These are phyloP conservation scores for Nothophytophthora sp. DNA, from an alignment of 352 stramenopile species.

Conservation along the genomic window DNA sequence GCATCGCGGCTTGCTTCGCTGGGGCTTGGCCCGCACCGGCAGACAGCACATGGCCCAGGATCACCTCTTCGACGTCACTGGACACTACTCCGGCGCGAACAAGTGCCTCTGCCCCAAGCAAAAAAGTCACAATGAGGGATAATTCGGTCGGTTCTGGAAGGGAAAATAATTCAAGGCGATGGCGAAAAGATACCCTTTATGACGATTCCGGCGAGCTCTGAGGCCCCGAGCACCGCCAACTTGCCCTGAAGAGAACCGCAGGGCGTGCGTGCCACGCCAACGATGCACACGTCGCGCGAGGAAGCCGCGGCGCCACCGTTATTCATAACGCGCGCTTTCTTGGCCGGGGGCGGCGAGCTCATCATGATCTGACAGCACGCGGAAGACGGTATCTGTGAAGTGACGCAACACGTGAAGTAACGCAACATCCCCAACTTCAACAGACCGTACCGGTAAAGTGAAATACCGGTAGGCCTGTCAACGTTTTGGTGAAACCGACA, in stretches of 20 bases:
- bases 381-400: conserved; percentile 15
- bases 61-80: conserved; percentile 90
- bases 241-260: conserved; percentile 92
- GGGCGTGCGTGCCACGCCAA: conserved; percentile 93
- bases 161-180: not conserved
- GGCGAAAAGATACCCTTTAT: conserved; percentile 56
- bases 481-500: too few relatives aligned
- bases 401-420: conserved; percentile 23
- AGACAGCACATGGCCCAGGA: conserved; percentile 95
- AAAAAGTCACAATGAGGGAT: too few relatives aligned
- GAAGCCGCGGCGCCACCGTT: not conserved
- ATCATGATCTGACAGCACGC: too few relatives aligned
- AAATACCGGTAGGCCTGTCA: too few relatives aligned
- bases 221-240: conserved; percentile 80
- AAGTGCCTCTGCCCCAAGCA: conserved; percentile 32
- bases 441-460: too few relatives aligned
- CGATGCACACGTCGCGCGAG: conserved; percentile 88
- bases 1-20: conserved; percentile 87
- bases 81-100: conserved; percentile 45
- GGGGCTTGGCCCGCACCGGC: conserved; percentile 96
- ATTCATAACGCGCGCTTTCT: conserved; percentile 13
- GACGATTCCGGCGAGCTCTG: conserved; percentile 88
- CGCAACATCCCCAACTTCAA: too few relatives aligned
- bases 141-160: too few relatives aligned
- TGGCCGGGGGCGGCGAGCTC: conserved; percentile 20